Conservation (phyloP, 2,329 filamentous ascomycete genomes). For the Aspergillus melleus region DNA sequence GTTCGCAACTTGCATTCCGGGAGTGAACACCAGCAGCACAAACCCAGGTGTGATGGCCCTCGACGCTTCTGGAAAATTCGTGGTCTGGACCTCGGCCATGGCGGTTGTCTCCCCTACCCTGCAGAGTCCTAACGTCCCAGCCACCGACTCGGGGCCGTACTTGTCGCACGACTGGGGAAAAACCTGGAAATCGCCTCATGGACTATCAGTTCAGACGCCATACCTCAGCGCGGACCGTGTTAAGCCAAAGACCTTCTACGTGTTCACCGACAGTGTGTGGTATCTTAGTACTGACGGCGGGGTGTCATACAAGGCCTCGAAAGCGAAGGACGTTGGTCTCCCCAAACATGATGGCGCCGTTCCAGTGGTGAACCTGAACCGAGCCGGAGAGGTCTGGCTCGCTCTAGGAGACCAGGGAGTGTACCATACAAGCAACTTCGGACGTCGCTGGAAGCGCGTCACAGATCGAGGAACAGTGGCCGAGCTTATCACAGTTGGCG, state of each 20-base stretch:
- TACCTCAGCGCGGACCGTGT: slow-evolving; percentile 16
- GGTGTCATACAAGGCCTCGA: slow-evolving; percentile 7
- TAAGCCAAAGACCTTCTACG: slow-evolving; percentile 15
- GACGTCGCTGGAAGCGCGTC: not conserved
- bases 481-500: slow-evolving; percentile 1
- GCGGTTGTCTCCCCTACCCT: slow-evolving; percentile 5
- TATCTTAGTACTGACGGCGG: slow-evolving; percentile 15
- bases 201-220: slow-evolving; percentile 10
- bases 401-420: slow-evolving; percentile 10
- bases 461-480: not conserved
- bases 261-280: slow-evolving; percentile 10
- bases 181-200: slow-evolving; percentile 14
- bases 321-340: slow-evolving; percentile 9
- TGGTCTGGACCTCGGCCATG: slow-evolving; percentile 16
- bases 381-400: slow-evolving; percentile 15
- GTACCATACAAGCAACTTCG: slow-evolving; percentile 14
- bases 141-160: slow-evolving; percentile 14
- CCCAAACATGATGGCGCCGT: slow-evolving; percentile 6
- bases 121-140: slow-evolving; percentile 4
- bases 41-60: slow-evolving; percentile 14
- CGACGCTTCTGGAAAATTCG: slow-evolving; percentile 15
- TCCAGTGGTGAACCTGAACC: slow-evolving; percentile 14
- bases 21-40: slow-evolving; percentile 4
- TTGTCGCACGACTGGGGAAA: slow-evolving; percentile 7
- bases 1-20: slow-evolving; percentile 13